Evolutionary conservation across 768 basidiomycete species (phyloP), one percentile per base, ranked within the genome.

Genomic region (Flagelloscypha sp.): DNA sequence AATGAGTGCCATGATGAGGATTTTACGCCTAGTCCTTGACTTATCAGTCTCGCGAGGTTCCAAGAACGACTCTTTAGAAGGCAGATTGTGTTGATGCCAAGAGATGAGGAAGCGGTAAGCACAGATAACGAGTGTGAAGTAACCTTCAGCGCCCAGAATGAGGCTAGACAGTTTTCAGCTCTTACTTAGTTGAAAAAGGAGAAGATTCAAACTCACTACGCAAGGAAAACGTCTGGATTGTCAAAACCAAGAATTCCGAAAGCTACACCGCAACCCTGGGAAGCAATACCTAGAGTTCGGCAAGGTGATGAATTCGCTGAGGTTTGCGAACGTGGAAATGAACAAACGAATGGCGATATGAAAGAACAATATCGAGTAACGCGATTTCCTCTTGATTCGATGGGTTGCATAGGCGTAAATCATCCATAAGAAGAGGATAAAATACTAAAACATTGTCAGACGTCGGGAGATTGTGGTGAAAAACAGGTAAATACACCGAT

Each of bases 11-110:
- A 48, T 44, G 25, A 32, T 42, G n/a, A 38, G 30, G 15, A 44
- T 37, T 7, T 48, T 45, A 7, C 37, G 41, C 0, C n/a, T n/a
- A n/a, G n/a, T n/a, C n/a, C n/a, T n/a, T n/a, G n/a, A n/a, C n/a
- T n/a, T 42, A 0, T 46, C 46, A 4, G 33, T 38, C 19, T 48
- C 35, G 17, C 52, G 52, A 9, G 57, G 59, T 36, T 62, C 60
- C 6, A 62, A 48, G 58, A 58, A 62, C 13, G 56, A 58, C 22
- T 51, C 47, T 8, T 52, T 52, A 7, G 39, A 44, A 3, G 48
- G 45, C 15, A 55, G 45, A 32, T 60, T 60, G 33, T 54, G 55
- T 30, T 57, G 48, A 19, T 62, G 60, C 60, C 60, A 62, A 8
- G 53, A 55, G 18, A 59, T 50, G 33, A 60, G 48, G 49, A 58